Base-by-base conservation (phyloP, 2,329 filamentous ascomycete genomes). In the Penicillium verrucosum region DNA sequence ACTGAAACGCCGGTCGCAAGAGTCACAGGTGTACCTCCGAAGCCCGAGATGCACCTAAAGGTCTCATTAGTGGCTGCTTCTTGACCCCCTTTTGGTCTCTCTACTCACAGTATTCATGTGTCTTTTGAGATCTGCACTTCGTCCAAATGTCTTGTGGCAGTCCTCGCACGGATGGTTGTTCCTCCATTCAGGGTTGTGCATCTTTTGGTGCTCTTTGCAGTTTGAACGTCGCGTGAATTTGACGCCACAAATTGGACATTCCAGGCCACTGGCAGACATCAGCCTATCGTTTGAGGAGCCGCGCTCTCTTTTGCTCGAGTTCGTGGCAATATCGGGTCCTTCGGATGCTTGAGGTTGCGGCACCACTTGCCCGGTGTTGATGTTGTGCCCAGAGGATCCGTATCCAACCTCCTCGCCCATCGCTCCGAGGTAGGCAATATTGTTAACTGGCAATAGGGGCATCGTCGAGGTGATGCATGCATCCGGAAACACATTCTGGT, bases 161-260 rank as follows among this genome's bases (percentile, higher is more conserved):
- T 81, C 82, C 2, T 80, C 73, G 73, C 92, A 96, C 1, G 81
- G 80, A 67, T 90, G 88, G 0, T 87, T 85, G 66, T 89, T 89
- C 65, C 85, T 84, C 55, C 88, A 82, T 57, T 84, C 82, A 14
- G 89, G 85, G 68, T 94, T 86, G 69, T 96, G 92, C 1, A 87
- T 92, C 68, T 92, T 88, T 81, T 92, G 82, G 71, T 96, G 92
- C 30, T 90, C 89, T 68, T 89, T 92, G 76, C 87, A 90, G 75
- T 96, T 96, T 77, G 93, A 95, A 66, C 85, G 88, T 60, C 92
- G 81, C 62, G 89, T 90, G 71, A 96, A 96, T 16, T 88, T 82
- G 71, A 88, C 90, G 7, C 87, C 86, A 68, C 92, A 96, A 2
- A 86, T 80, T 57, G 85, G 81, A 69, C 92, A 96, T 60, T 85